Evolutionary conservation across 2,329 filamentous ascomycete genomes (phyloP), one percentile per base, ranked within the genome.

Genomic region (Fusarium verrucosum): DNA sequence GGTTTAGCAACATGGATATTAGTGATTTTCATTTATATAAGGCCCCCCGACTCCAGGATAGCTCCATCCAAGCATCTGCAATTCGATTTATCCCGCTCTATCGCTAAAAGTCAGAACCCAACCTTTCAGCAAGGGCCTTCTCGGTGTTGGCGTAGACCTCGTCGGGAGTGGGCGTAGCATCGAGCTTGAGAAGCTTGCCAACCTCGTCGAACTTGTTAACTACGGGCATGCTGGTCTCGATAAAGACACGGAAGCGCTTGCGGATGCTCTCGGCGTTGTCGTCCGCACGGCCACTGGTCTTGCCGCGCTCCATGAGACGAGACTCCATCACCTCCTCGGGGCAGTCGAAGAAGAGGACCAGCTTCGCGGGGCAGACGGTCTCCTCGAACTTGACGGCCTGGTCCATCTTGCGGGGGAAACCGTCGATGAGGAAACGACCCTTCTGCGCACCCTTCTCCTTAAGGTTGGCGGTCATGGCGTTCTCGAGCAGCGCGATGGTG

Each of bases 151-250:
- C 74, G 72, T 85, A 87, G 44, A 89, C 87, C 25, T 75, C 83
- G 25, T 92, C 88, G 4, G 92, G 89, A 9, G 79, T 72, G 38
- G 86, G 84, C 23, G 88, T 89, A 26, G 94, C 92, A 70, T 89
- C 83, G 40, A 98, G 85, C 80, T 89, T 91, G 76, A 96, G 86
- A 16, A 98, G 92, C 75, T 89, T 89, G 71, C 86, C 88, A 79
- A 94, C 83, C 72, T 83, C 82, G 73, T 90, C 88, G 77, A 91
- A 98, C 76, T 92, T 87, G 70, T 96, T 85, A 51, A 99, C 92
- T 42, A 98, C 95, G 23, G 95, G 95, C 94, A 98, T 97, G 80
- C 92, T 97, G 3, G 93, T 97, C 79, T 98, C 93, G 71, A 96
- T 82, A 75, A 98, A 99, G 5, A 90, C 94, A 75, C 88, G 89